These are phyloP conservation scores for Marasmius sp. DNA, from an alignment of 1,284 basidiomycete species.

Conservation along the genomic window DNA sequence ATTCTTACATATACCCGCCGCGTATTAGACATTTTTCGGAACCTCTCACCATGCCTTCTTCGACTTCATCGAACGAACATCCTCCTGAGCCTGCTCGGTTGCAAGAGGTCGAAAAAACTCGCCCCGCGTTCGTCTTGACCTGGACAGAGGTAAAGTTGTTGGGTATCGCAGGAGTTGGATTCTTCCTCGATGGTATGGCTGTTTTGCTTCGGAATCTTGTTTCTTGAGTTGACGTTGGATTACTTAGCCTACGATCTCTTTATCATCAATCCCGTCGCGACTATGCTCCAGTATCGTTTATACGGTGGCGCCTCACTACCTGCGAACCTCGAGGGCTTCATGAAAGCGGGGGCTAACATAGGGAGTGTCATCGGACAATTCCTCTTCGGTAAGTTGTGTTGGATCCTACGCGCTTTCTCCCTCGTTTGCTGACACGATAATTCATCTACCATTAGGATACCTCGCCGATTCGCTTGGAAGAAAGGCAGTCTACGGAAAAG, in stretches of 20 bases:
- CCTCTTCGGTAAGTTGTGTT: constrained; percentile 45
- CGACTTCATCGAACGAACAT: neutral
- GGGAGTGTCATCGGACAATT: constrained; percentile 78
- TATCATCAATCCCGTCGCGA: constrained; percentile 77
- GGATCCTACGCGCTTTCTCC: neutral
- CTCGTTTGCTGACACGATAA: neutral
- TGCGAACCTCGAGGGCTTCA: constrained; percentile 55
- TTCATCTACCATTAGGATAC: constrained; percentile 22
- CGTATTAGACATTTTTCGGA: neutral
- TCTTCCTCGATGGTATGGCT: constrained; percentile 35
- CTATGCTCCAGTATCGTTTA: constrained; percentile 75
- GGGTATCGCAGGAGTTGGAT: constrained; percentile 56
- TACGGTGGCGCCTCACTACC: constrained; percentile 58
- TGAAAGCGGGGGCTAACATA: constrained; percentile 73
- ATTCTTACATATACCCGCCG: neutral
- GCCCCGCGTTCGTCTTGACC: constrained; percentile 44
- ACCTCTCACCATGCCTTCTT: neutral
- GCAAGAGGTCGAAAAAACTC: constrained; percentile 11
- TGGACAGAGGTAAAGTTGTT: constrained; percentile 48
- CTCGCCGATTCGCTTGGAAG: constrained; percentile 68
- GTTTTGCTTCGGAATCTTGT: neutral
- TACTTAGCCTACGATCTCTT: constrained; percentile 70
- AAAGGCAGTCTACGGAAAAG: constrained; percentile 75
- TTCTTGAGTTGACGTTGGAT: constrained; percentile 22
- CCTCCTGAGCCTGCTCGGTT: neutral